Evolutionary conservation across 1,284 basidiomycete genomes (phyloP), one percentile per base, ranked within the genome.

Genomic region (Ustilago sp.): DNA sequence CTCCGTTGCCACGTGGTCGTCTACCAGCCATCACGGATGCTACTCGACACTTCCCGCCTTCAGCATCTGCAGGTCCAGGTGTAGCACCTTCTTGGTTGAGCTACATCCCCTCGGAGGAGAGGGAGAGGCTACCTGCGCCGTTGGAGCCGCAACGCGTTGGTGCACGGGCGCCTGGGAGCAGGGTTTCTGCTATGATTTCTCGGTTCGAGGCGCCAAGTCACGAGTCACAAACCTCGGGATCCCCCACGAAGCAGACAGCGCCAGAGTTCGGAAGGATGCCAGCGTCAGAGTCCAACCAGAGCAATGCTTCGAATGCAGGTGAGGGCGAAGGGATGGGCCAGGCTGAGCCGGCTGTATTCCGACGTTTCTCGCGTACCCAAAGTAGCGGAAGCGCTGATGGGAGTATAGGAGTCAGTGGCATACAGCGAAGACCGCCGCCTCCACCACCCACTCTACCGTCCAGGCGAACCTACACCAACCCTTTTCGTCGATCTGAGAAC

Each of bases 21-120:
- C 68, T 83, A 55, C 81, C 81, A 8, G 71, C 73, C 19, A 74
- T 83, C 58, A 83, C 81, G 36, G 80, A 80, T 43, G 81, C 73
- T 0, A 83, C 81, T 6, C 73, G 81, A 3, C 81, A 83, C 39
- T 83, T 83, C 58, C 81, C 80, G 15, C 80, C 78, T 1, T 68
- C 78, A 13, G 62, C 74, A 32, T 62, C 63, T n/a, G 41, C 62
- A 8, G 68, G 51, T 6, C 60, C 61, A 6, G 64, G 59, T 1
- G 67, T 58, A 4, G 65, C 70, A 23, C 77, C 77, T 3, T 64
- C 63, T 0, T 79, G 77, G 77, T 56, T 79, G 8, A 60, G 67
- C n/a, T 65, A 79, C 47, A 79, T 79, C 19, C 73, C 74, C 6
- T 45, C 58, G 5, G 70, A 64, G n/a, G 77, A 79, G 38, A 57